Evolutionary conservation across 768 basidiomycete species (phyloP), one percentile per base, ranked within the genome.

Genomic region (Termitomyces sp.): DNA sequence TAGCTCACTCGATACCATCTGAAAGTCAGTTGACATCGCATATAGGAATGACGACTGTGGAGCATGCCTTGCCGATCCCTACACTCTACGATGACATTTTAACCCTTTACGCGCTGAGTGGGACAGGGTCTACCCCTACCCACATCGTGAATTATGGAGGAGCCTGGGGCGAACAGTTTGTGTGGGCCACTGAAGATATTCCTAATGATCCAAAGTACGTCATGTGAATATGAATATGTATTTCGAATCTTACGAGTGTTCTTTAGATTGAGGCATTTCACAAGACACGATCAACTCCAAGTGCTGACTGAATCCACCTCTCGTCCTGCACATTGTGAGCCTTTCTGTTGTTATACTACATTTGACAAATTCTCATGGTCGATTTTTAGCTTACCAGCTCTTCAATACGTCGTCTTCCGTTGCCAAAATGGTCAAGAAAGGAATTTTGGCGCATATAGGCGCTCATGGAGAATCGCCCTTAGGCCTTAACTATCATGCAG

Each of bases 91-190:
- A 89, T 22, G 89, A 89, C 61, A 74, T 90, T 48, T 64, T 85
- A 26, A 85, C 75, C 0, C 73, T 91, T 13, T 90, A 77, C 64
- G 82, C 83, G 3, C 55, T 75, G 65, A 90, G 88, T 64, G 89
- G 89, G 4, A 89, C 89, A 13, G 87, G 84, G 13, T 75, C 81
- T 27, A 89, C 88, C 0, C 89, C 89, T 3, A 91, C 89, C 0
- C 89, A 90, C 61, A 71, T 89, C 32, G 89, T 90, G 26, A 85
- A 89, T 65, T 91, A 90, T 65, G 89, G 89, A n/a, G 89, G 89
- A 20, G 76, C 75, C 2, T 79, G 69, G 67, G 89, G 88, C 4
- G 88, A 91, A 61, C 81, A 90, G 61, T 71, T 77, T 55, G 76
- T 90, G 13, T 91, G 88, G 88, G 86, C 86, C 4, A 76, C 68